A percentile compares a stretch with the other conserved stretches of the same genome.
These are phyloP conservation scores for Ophiostoma sp. DNA, from an alignment of 2,329 filamentous ascomycete genomes.

Conservation along the genomic window DNA sequence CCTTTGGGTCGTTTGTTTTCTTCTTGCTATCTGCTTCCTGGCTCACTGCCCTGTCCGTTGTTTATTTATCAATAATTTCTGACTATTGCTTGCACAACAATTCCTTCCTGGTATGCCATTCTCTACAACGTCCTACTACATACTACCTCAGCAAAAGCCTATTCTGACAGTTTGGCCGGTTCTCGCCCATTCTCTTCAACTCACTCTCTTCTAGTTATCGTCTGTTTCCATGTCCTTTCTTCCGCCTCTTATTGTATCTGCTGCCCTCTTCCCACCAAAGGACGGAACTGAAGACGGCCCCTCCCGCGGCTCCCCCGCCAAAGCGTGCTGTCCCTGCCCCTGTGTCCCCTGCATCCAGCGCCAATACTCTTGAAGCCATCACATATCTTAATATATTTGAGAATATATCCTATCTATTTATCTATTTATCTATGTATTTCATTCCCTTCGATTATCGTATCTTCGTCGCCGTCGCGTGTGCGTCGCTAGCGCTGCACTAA, in stretches of 20 bases:
- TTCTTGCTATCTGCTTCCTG: background rate
- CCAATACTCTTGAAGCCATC: background rate
- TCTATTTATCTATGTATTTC: background rate
- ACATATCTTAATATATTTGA: background rate
- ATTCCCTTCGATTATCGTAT: background rate
- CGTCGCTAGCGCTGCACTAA: conserved; percentile 6
- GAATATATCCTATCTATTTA: background rate
- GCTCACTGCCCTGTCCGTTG: too few species aligned
- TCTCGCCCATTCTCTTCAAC: background rate
- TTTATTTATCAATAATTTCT: too few species aligned
- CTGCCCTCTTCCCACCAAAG: background rate
- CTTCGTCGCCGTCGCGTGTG: background rate
- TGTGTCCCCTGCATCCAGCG: background rate
- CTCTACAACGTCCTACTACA: too few species aligned
- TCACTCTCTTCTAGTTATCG: background rate
- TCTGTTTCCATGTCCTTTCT: background rate
- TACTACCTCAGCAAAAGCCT: background rate
- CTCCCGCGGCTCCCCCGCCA: background rate
- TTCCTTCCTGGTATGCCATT: too few species aligned
- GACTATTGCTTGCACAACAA: too few species aligned
- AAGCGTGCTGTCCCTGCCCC: conserved; percentile 8
- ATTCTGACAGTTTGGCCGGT: background rate
- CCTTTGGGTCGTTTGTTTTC: background rate
- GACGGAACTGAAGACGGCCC: background rate
- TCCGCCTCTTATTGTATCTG: background rate